Base-by-base conservation (phyloP, 148 eudicot genomes). In the Silene conica region DNA sequence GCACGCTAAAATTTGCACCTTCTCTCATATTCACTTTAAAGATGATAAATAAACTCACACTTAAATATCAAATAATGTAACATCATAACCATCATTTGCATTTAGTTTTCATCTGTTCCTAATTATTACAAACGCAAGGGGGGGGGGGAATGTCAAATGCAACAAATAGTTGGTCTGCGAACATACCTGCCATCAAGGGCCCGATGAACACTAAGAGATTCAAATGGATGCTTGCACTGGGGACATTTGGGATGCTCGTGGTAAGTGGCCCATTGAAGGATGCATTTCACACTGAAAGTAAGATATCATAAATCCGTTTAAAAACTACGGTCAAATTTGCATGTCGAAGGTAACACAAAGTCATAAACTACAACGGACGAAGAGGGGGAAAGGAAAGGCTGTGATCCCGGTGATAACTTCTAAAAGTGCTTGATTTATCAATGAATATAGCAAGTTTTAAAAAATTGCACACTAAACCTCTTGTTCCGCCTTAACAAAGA, bases 221-320 rank as follows among this genome's bases (percentile, higher is more conserved):
- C 93, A 82, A 93, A 91, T 52, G 92, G 96, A 85, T 85, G 78
- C 73, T 93, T 93, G 82, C 98, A 93, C 78, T 89, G 94, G 54
- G 98, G 98, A 77, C 98, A 93, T 26, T 87, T 90, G 9, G 98
- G 91, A 74, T 76, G 86, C 60, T 86, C 91, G 79, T 82, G 86
- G 83, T 86, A 91, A 0, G 97, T 83, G 26, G 98, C 97, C 98
- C 98, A 93, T 72, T 79, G 87, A 45, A 93, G 87, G 76, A 93
- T 91, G 86, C 98, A 93, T 9, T 82, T 87, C 88, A 91, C 91
- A 81, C 98, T 93, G 81, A 22, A 65, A 55, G n/a, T 52, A 50
- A 19, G 15, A 56, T 38, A 63, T 58, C 34, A 63, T 23, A 63
- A 8, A 57, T 60, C 64, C 28, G 31, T 58, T 14, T 10, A 46